Percentiles rank a stretch among this genome's conserved stretches.
Conservation (phyloP, 345 rosid genomes). For the Cardamine occulta region DNA sequence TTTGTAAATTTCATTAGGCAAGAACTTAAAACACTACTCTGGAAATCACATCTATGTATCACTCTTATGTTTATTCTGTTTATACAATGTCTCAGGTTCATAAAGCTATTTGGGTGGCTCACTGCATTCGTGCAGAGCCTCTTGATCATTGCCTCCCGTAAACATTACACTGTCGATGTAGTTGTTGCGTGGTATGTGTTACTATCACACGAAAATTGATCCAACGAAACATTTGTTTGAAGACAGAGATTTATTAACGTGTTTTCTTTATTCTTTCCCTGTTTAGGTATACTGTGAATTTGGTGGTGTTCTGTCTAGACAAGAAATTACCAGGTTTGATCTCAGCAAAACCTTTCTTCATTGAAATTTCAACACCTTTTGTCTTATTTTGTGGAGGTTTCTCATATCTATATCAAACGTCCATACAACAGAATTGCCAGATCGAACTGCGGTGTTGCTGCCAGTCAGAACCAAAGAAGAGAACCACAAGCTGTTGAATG, state of each 20-base stretch:
- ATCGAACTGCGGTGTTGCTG: conserved; percentile 64
- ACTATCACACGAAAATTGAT: not conserved
- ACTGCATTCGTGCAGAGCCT: conserved; percentile 85
- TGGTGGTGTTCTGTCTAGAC: conserved; percentile 93
- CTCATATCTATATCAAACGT: conserved; percentile 26
- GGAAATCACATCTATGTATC: conserved; percentile 5
- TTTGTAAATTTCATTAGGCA: conserved; percentile 1
- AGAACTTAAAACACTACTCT: conserved; percentile 12
- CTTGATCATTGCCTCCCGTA: conserved; percentile 91
- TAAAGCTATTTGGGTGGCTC: conserved; percentile 88
- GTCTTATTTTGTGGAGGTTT: not conserved
- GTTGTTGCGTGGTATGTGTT: conserved; percentile 89
- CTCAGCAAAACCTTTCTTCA: conserved; percentile 8
- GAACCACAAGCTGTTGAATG: conserved; percentile 92
- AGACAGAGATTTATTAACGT: conserved; percentile 10
- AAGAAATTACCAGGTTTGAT: conserved; percentile 93
- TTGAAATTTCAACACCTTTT: not conserved
- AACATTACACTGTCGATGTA: conserved; percentile 94
- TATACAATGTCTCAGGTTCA: conserved; percentile 57
- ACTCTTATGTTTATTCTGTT: conserved; percentile 17
- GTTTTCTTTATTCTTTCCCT: conserved; percentile 19
- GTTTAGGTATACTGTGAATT: conserved; percentile 88
- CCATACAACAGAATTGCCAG: conserved; percentile 70
- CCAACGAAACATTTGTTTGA: not conserved
- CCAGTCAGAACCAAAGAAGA: conserved; percentile 83